Evolutionary conservation across 2,329 filamentous ascomycete genomes (phyloP), one percentile per base, ranked within the genome.

Genomic region (Penicillium sclerotigenum): DNA sequence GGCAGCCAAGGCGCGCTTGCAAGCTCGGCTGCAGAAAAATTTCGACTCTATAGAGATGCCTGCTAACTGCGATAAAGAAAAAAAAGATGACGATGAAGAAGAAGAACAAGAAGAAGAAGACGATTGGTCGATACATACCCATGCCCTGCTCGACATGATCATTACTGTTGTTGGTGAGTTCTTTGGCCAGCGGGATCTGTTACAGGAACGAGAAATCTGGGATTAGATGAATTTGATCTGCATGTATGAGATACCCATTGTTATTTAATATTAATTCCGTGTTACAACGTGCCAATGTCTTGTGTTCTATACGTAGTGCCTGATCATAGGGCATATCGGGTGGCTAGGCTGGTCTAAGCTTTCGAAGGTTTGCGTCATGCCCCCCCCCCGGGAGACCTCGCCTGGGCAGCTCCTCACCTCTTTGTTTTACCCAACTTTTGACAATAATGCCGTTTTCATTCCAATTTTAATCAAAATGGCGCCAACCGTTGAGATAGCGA

Each of bases 111-210:
- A 70, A 74, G 26, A 62, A 6, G 42, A 68, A 7, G 54, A 68
- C 56, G 55, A 67, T 67, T 47, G 61, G 33, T 52, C 52, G 14
- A 62, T 62, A 46, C 66, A 73, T 56, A 70, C 66, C 18, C 80
- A 83, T 28, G 87, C 86, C n/a, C 91, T 91, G 38, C 79, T 97
- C 33, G 92, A 95, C 74, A 96, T 96, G 90, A 90, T 97, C 51
- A 79, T 97, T 63, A 94, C 90, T 0, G 82, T 97, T 34, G 87
- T 89, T 46, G 92, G 91, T 65, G 91, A 96, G 74, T 85, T 89
- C 62, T 97, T 92, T 74, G 91, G 93, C 1, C 93, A 97, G 75
- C 82, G 87, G 61, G 93, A 97, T 73, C 75, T 97, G 59, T 81
- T 97, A 47, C 85, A 89, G 65, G 89, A 87, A 59, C 83, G 91